These are phyloP conservation scores for Botryotinia narcissicola DNA, from an alignment of 2,329 filamentous ascomycete species.

Conservation along the genomic window DNA sequence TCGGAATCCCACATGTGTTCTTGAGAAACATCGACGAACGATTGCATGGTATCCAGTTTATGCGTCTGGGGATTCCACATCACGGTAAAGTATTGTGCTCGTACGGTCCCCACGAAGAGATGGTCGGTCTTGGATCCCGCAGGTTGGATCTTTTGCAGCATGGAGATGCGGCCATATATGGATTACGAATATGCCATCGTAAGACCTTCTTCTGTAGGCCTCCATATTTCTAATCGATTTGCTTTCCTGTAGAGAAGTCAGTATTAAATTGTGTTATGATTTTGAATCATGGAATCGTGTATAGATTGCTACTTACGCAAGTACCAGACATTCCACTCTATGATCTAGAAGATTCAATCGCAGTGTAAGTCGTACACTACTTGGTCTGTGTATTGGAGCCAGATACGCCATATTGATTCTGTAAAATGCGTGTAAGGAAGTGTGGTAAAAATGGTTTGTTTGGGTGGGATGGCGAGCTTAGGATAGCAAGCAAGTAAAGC, in stretches of 20 bases:
- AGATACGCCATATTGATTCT: slow-evolving; percentile 76
- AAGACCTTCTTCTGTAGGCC: slow-evolving; percentile 62
- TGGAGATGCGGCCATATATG: slow-evolving; percentile 82
- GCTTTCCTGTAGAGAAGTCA: slow-evolving; percentile 59
- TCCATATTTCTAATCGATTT: slow-evolving; percentile 84
- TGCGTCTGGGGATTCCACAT: slow-evolving; percentile 67
- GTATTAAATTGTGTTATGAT: slow-evolving; percentile 23
- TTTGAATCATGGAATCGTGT: not conserved
- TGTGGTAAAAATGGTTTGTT: not conserved
- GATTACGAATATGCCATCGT: slow-evolving; percentile 64
- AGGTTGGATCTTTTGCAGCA: slow-evolving; percentile 78
- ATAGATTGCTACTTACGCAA: slow-evolving; percentile 64
- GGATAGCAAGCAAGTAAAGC: slow-evolving; percentile 11
- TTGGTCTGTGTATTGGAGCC: slow-evolving; percentile 87
- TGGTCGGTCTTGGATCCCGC: slow-evolving; percentile 73
- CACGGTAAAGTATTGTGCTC: slow-evolving; percentile 86
- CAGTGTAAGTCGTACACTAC: slow-evolving; percentile 85
- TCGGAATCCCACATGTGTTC: slow-evolving; percentile 72
- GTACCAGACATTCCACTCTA: slow-evolving; percentile 76
- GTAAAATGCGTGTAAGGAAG: not conserved
- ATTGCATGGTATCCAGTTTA: slow-evolving; percentile 50
- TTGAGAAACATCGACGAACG: slow-evolving; percentile 54
- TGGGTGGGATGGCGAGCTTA: not conserved
- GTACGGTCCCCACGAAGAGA: slow-evolving; percentile 88
- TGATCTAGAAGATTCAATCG: slow-evolving; percentile 72